phyloP scores from a whole-genome alignment of 148 eudicot genomes.

The Salicornia ramosissima region DNA sequence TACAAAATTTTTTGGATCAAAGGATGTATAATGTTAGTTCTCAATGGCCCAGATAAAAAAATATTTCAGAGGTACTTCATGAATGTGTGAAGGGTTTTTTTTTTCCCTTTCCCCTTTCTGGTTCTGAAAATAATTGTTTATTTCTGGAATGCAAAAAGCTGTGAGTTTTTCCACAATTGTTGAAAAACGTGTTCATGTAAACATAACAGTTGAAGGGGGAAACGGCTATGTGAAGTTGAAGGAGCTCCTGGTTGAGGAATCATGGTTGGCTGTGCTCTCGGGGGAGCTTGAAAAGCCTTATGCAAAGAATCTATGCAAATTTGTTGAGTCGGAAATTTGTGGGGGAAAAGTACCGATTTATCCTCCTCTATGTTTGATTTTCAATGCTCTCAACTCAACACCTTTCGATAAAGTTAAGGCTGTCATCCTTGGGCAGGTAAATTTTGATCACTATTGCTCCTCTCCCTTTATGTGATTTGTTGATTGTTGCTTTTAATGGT shows the following conservation, averaged over 20 bases:
- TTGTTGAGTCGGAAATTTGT: slow-evolving; percentile 59
- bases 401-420: slow-evolving; percentile 76
- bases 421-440: slow-evolving; percentile 95
- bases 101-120: no score
- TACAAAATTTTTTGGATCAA: no score
- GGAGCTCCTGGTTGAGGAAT: slow-evolving; percentile 80
- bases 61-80: no score
- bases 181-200: slow-evolving; percentile 1
- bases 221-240: slow-evolving; percentile 52
- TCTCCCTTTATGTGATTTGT: background rate
- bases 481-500: background rate
- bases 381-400: slow-evolving; percentile 85
- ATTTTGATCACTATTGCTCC: background rate
- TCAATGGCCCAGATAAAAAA: no score
- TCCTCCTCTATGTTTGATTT: slow-evolving; percentile 83
- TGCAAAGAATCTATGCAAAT: slow-evolving; percentile 53
- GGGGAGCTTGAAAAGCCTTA: slow-evolving; percentile 82
- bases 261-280: slow-evolving; percentile 61
- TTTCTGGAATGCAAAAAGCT: background rate
- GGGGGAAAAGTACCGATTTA: slow-evolving; percentile 54
- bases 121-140: background rate
- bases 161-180: background rate
- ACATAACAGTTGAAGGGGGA: slow-evolving; percentile 29
- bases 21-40: no score
- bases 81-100: no score